These are phyloP conservation scores for Colletotrichum destructivum DNA, from an alignment of 2,329 filamentous ascomycete species.

Conservation along the genomic window DNA sequence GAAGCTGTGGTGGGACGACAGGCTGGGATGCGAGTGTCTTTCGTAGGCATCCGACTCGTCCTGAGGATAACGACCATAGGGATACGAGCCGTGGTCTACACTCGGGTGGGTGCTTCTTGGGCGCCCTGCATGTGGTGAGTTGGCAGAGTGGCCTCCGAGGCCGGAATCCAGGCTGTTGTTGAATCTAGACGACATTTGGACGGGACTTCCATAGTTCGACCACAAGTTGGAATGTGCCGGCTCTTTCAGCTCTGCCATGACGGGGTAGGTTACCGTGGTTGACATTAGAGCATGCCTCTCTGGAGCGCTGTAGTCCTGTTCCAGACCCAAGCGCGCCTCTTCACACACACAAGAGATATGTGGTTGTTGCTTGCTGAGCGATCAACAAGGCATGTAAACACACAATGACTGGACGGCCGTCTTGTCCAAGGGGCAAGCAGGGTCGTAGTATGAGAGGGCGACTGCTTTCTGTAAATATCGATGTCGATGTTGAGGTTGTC, in stretches of 20 bases:
- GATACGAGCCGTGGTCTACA: slow-evolving; percentile 66
- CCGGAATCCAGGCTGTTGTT: slow-evolving; percentile 66
- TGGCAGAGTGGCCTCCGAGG: slow-evolving; percentile 61
- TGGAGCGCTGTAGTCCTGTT: slow-evolving; percentile 40
- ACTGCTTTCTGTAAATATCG: slow-evolving; percentile 5
- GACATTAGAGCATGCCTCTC: slow-evolving; percentile 71
- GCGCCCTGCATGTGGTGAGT: slow-evolving; percentile 64
- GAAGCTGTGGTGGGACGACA: slow-evolving; percentile 67
- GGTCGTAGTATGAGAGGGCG: not conserved
- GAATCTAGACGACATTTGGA: slow-evolving; percentile 68
- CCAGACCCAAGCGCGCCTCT: slow-evolving; percentile 41
- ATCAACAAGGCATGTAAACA: slow-evolving; percentile 31
- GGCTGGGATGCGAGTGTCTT: slow-evolving; percentile 63
- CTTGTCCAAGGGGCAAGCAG: slow-evolving; percentile 17
- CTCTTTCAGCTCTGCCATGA: slow-evolving; percentile 77
- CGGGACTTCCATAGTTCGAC: slow-evolving; percentile 70
- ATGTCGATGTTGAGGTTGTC: slow-evolving; percentile 3
- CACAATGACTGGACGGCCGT: slow-evolving; percentile 1
- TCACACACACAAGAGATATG: slow-evolving; percentile 27
- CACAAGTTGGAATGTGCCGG: slow-evolving; percentile 70
- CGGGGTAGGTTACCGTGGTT: slow-evolving; percentile 72
- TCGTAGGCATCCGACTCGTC: slow-evolving; percentile 70
- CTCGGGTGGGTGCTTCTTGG: slow-evolving; percentile 65
- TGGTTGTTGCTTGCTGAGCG: slow-evolving; percentile 24
- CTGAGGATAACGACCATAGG: slow-evolving; percentile 69